Conservation (phyloP, 371 early-diverging fungal genomes). For the Catenaria anguillulae region DNA sequence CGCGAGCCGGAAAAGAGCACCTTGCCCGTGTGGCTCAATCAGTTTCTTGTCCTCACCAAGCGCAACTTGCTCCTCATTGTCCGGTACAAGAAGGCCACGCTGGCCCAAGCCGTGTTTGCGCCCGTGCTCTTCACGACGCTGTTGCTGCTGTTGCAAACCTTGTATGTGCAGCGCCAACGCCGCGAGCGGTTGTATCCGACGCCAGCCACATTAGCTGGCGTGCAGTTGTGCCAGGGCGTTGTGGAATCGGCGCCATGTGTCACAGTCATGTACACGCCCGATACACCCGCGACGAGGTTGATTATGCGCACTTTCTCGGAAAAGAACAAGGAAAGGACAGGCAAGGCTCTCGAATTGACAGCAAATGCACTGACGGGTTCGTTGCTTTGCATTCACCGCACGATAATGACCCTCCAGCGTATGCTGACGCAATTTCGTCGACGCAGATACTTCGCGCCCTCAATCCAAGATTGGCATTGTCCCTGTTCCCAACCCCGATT, state of each 20-base stretch:
- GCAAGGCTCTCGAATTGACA: too few species aligned
- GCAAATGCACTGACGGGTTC: too few species aligned
- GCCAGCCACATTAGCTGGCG: slow-evolving; percentile 29
- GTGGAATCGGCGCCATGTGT: slow-evolving; percentile 31
- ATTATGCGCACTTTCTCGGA: slow-evolving; percentile 30
- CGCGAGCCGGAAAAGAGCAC: neutral
- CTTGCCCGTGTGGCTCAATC: slow-evolving; percentile 11
- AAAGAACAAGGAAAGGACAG: slow-evolving; percentile 25
- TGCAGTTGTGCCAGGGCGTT: slow-evolving; percentile 33
- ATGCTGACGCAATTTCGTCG: too few species aligned
- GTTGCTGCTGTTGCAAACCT: slow-evolving; percentile 42
- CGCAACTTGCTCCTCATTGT: slow-evolving; percentile 46
- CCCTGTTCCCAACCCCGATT: slow-evolving; percentile 36
- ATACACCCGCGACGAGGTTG: slow-evolving; percentile 19
- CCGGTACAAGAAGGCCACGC: slow-evolving; percentile 34
- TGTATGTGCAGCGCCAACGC: slow-evolving; percentile 32
- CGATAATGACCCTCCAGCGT: too few species aligned
- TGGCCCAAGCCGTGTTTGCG: slow-evolving; percentile 42
- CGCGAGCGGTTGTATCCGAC: slow-evolving; percentile 30
- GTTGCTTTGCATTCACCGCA: too few species aligned
- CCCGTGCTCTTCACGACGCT: slow-evolving; percentile 48
- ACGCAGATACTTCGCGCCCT: too few species aligned
- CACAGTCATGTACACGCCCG: slow-evolving; percentile 47
- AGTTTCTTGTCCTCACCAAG: slow-evolving; percentile 44
- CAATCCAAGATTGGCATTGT: slow-evolving; percentile 37